A percentile compares a stretch with the other conserved stretches of the same genome.
Conservation (phyloP, 495 filamentous ascomycete species). For the Tuber aestivum region DNA sequence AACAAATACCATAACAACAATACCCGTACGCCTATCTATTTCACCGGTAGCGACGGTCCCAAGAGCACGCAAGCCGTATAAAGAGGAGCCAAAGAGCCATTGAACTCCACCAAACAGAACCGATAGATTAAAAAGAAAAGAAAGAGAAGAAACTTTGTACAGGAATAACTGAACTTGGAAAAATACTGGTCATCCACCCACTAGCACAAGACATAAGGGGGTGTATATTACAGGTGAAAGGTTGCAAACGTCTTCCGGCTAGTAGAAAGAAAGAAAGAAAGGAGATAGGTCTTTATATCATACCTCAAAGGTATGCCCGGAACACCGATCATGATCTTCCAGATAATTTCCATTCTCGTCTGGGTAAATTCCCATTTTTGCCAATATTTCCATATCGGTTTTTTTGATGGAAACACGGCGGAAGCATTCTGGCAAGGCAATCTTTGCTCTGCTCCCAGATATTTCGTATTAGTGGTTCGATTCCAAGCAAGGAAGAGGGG, state of each 20-base stretch:
- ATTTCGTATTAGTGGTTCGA: background rate
- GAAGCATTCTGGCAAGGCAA: slow-evolving; percentile 27
- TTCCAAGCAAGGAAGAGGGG: background rate
- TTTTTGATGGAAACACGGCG: slow-evolving; percentile 28
- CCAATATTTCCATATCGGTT: slow-evolving; percentile 19
- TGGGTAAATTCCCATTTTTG: slow-evolving; percentile 23
- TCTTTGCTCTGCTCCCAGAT: slow-evolving; percentile 14
- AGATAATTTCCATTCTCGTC: slow-evolving; percentile 3
- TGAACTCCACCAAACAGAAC: background rate
- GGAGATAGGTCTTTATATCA: no score
- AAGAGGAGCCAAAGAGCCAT: background rate
- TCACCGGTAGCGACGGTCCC: background rate
- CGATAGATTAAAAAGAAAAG: background rate
- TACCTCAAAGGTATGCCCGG: background rate
- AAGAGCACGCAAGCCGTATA: background rate
- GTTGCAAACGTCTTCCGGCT: background rate
- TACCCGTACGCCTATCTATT: background rate
- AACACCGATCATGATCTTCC: background rate
- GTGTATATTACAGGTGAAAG: background rate
- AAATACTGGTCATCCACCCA: background rate
- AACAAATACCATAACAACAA: background rate
- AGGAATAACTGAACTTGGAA: background rate
- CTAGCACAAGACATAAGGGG: background rate
- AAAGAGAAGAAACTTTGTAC: background rate
- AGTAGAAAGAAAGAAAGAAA: background rate